Evolutionary conservation across 106 monocot species (phyloP).

Genomic region (Platanthera guangdongensis): DNA sequence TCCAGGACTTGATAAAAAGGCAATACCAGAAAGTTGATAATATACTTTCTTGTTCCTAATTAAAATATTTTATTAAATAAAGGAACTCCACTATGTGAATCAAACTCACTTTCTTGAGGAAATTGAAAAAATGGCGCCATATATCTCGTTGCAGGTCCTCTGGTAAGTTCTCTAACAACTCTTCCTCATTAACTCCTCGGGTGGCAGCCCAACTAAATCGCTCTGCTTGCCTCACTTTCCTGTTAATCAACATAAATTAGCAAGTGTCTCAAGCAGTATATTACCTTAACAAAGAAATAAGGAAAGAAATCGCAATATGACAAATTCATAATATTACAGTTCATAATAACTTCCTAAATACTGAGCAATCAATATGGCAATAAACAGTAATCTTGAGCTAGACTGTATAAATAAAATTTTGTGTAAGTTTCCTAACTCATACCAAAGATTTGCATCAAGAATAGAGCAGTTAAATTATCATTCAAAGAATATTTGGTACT

Average conservation of each 20-base stretch:
- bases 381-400: not conserved
- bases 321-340: not conserved
- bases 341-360: not conserved
- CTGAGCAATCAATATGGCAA: not conserved
- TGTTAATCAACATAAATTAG: slow-evolving; percentile 3
- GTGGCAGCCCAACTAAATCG: slow-evolving; percentile 73
- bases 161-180: slow-evolving; percentile 53
- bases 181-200: slow-evolving; percentile 69
- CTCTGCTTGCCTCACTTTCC: slow-evolving; percentile 68
- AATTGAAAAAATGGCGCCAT: slow-evolving; percentile 63
- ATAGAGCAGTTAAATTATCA: slow-evolving; percentile 1
- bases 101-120: slow-evolving; percentile 56
- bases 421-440: not conserved
- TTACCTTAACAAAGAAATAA: not conserved
- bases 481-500: not conserved
- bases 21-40: not conserved
- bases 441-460: not conserved
- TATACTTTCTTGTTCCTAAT: not conserved
- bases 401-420: not conserved
- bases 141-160: slow-evolving; percentile 71
- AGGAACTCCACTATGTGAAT: not conserved
- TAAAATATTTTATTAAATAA: not conserved
- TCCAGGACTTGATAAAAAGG: not conserved
- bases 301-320: not conserved
- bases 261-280: not conserved